Percentiles rank a stretch among this genome's conserved stretches.
Evolutionary conservation across 306 rosid species (phyloP).

Genomic region (Spatholobus suberectus): DNA sequence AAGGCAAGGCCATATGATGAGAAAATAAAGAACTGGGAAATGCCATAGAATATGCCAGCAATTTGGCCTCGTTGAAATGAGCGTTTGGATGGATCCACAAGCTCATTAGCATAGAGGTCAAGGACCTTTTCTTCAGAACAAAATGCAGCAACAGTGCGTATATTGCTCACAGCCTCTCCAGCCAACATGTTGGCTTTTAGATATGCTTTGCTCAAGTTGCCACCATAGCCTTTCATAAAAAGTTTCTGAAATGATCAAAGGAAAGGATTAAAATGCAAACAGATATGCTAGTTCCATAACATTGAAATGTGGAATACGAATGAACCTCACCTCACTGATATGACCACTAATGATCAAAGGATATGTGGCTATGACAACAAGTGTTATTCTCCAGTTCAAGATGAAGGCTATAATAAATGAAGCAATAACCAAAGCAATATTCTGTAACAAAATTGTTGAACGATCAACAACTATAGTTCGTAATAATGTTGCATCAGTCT

Average conservation of each 20-base stretch:
- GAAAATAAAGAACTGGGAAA: conserved; percentile 93
- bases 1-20: conserved; percentile 96
- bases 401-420: conserved; percentile 87
- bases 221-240: conserved; percentile 95
- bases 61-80: conserved; percentile 90
- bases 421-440: conserved; percentile 79
- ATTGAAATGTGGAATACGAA: conserved; percentile 30
- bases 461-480: conserved; percentile 90
- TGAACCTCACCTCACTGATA: conserved; percentile 95
- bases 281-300: neutral
- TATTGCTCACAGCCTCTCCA: conserved; percentile 95
- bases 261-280: conserved; percentile 26
- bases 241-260: conserved; percentile 69
- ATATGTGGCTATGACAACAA: conserved; percentile 90
- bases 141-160: conserved; percentile 95
- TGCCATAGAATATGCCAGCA: conserved; percentile 87
- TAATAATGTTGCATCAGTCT: conserved; percentile 80
- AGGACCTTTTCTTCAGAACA: conserved; percentile 88
- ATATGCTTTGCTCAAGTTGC: conserved; percentile 98
- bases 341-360: conserved; percentile 93
- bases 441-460: conserved; percentile 80
- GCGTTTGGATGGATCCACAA: conserved; percentile 76
- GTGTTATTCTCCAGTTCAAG: conserved; percentile 94
- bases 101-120: conserved; percentile 79
- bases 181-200: conserved; percentile 95